phyloP scores from a whole-genome alignment of 768 basidiomycete genomes.

The Terana coerulea region DNA sequence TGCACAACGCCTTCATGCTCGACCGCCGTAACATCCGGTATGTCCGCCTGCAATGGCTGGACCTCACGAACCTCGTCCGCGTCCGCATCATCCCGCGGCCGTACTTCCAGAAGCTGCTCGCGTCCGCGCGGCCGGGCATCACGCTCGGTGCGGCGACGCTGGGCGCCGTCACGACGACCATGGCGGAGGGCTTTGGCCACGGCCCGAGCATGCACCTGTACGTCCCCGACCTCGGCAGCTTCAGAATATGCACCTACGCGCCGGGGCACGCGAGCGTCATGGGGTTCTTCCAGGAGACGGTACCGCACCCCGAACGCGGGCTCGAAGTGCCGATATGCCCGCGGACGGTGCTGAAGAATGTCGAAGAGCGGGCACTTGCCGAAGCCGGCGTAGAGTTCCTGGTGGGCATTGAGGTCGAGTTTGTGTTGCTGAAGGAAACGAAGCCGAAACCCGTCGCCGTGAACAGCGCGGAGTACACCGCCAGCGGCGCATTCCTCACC shows the following conservation, averaged over 20 bases:
- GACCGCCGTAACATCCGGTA: slow-evolving; percentile 28
- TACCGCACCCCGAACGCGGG: slow-evolving; percentile 30
- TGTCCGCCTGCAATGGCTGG: slow-evolving; percentile 47
- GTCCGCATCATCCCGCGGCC: slow-evolving; percentile 54
- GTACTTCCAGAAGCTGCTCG: slow-evolving; percentile 52
- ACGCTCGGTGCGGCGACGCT: slow-evolving; percentile 42
- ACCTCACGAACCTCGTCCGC: slow-evolving; percentile 54
- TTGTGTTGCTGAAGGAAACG: slow-evolving; percentile 55
- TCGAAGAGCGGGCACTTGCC: slow-evolving; percentile 42
- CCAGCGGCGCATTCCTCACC: slow-evolving; percentile 32
- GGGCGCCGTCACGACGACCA: slow-evolving; percentile 45
- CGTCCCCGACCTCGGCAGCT: slow-evolving; percentile 49
- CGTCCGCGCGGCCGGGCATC: slow-evolving; percentile 50
- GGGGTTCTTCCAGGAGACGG: slow-evolving; percentile 69
- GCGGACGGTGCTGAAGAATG: slow-evolving; percentile 46
- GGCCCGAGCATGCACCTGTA: slow-evolving; percentile 58
- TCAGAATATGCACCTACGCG: slow-evolving; percentile 52
- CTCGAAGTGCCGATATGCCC: slow-evolving; percentile 55
- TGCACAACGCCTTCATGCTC: too few relatives aligned
- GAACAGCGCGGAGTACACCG: slow-evolving; percentile 47
- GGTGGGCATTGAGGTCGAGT: slow-evolving; percentile 68
- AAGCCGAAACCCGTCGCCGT: slow-evolving; percentile 40
- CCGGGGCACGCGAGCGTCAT: slow-evolving; percentile 58
- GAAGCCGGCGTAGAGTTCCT: slow-evolving; percentile 45
- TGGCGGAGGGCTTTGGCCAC: slow-evolving; percentile 49